Base-by-base conservation (phyloP, 2,329 filamentous ascomycete genomes). In the Botryotinia globosa region DNA sequence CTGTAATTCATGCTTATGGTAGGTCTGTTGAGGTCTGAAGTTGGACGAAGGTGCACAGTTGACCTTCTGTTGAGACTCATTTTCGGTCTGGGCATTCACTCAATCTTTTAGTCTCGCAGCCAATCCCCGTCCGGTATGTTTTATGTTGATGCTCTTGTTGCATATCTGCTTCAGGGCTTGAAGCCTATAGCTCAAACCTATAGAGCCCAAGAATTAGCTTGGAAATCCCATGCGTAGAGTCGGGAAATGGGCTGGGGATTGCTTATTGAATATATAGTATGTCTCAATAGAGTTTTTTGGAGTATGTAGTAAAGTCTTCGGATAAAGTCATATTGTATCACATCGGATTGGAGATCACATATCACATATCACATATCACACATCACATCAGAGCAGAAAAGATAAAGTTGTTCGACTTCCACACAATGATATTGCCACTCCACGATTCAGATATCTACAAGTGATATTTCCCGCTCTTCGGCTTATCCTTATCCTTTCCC, bases 341-440 rank as follows among this genome's bases (percentile, higher is more conserved):
- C 6, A 29, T n/a, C 32, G 34, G 6, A 29, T 56, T 61, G 12
- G 20, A 61, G 3, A 66, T 67, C 16, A 56, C 18, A 56, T 4
- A 29, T 67, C 45, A n/a, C 32, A 66, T 6, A 39, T 67, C 37
- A 42, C 25, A 58, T 29, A 29, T 67, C 45, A n/a, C 32, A 66
- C 5, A 39, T 67, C 37, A 42, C 25, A 58, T 29, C 6, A 42
- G 3, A 37, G 16, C 32, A 32, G 12, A 51, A 39, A 29, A 22
- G n/a, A 42, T 4, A 42, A 29, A 56, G 3, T n/a, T 20, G 54
- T 20, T 56, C 34, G 42, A 68, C 65, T 42, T 68, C 34, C 48
- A 68, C 65, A 56, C 48, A 32, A 68, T 68, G 65, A 44, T 58
- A 68, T 56, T 68, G 48, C 37, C 65, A 68, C 39, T n/a, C 48